phyloP scores from a whole-genome alignment of 2,329 filamentous ascomycete species.

The Penicillium freii region DNA sequence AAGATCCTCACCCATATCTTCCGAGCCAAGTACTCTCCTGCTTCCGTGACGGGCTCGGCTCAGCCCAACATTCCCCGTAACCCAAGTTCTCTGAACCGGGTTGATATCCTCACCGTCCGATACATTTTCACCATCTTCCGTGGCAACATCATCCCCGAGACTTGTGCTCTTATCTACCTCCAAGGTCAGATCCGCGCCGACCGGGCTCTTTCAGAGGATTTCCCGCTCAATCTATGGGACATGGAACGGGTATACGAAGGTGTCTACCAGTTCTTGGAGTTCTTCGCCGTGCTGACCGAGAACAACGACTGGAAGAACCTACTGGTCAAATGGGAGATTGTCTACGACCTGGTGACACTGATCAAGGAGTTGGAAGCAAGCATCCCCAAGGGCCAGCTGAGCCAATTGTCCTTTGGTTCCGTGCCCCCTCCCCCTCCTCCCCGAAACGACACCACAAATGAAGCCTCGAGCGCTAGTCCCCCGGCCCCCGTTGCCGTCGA shows the following conservation, averaged over 20 bases:
- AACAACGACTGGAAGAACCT: slow-evolving; percentile 78
- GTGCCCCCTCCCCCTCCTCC: slow-evolving; percentile 25
- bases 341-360: slow-evolving; percentile 82
- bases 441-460: slow-evolving; percentile 30
- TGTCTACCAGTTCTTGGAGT: slow-evolving; percentile 89
- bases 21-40: slow-evolving; percentile 58
- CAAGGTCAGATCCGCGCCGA: slow-evolving; percentile 84
- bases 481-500: slow-evolving; percentile 56
- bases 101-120: slow-evolving; percentile 69
- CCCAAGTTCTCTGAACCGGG: slow-evolving; percentile 55
- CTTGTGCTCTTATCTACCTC: slow-evolving; percentile 87
- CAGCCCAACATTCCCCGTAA: slow-evolving; percentile 57
- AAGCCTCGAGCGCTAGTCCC: slow-evolving; percentile 32
- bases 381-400: slow-evolving; percentile 77
- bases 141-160: slow-evolving; percentile 88
- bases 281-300: slow-evolving; percentile 85
- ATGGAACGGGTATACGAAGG: slow-evolving; percentile 97
- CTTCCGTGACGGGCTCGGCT: slow-evolving; percentile 45
- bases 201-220: slow-evolving; percentile 75
- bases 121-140: slow-evolving; percentile 93
- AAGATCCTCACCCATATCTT: slow-evolving; percentile 90
- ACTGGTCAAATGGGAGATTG: slow-evolving; percentile 86
- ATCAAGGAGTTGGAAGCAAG: slow-evolving; percentile 84
- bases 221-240: slow-evolving; percentile 93
- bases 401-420: slow-evolving; percentile 33